These are phyloP conservation scores for Citrus cavaleriei DNA, from an alignment of 345 rosid genomes.

Conservation along the genomic window DNA sequence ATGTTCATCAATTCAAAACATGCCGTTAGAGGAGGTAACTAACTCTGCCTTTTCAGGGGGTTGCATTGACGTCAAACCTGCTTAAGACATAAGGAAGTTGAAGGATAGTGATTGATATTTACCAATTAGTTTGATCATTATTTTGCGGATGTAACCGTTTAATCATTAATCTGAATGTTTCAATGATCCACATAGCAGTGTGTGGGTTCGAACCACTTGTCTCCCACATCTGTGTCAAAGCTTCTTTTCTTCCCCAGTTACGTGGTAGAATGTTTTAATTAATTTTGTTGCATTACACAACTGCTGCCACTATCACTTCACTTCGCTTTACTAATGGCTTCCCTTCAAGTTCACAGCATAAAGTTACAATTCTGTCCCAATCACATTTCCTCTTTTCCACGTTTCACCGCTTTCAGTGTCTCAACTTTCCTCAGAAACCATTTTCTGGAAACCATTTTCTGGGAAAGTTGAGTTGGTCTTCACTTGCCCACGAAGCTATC, in stretches of 20 bases:
- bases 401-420: slow-evolving; percentile 15
- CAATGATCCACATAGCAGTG: slow-evolving; percentile 49
- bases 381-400: neutral
- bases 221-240: neutral
- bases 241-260: neutral
- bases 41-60: too few relatives aligned
- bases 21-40: neutral
- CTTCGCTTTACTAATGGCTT: slow-evolving; percentile 10
- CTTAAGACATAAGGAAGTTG: too few relatives aligned
- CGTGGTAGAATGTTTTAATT: neutral
- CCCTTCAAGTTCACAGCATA: slow-evolving; percentile 26
- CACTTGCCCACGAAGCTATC: slow-evolving; percentile 6
- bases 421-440: slow-evolving; percentile 22
- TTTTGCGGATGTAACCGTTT: neutral
- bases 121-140: neutral
- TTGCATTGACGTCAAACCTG: too few relatives aligned
- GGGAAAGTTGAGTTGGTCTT: slow-evolving; percentile 16
- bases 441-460: slow-evolving; percentile 25
- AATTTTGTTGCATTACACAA: neutral
- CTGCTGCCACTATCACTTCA: neutral
- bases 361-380: slow-evolving; percentile 12
- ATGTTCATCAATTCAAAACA: neutral
- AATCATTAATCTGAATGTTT: slow-evolving; percentile 7
- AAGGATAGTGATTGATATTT: too few relatives aligned
- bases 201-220: too few relatives aligned